These are phyloP conservation scores for Adansonia gregorii DNA, from an alignment of 441 rosid species.

Conservation along the genomic window DNA sequence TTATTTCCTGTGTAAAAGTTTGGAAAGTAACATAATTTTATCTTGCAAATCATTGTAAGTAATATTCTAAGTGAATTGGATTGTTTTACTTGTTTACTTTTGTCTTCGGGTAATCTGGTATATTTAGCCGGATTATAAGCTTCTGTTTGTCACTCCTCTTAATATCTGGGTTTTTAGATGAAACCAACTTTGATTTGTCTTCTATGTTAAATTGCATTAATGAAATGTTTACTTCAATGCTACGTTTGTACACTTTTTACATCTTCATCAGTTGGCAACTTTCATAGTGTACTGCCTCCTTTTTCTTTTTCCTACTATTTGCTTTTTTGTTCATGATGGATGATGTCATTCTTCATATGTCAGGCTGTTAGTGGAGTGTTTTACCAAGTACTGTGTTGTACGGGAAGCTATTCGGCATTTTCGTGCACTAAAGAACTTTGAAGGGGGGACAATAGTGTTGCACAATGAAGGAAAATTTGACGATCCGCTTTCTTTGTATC, in stretches of 20 bases:
- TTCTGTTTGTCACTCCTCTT: background rate
- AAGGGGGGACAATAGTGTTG: constrained; percentile 77
- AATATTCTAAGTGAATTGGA: constrained; percentile 3
- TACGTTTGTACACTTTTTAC: background rate
- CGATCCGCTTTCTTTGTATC: constrained; percentile 95
- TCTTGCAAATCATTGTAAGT: background rate
- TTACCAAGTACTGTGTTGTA: constrained; percentile 83
- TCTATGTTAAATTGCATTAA: background rate
- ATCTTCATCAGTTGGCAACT: constrained; percentile 14
- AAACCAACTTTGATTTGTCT: background rate
- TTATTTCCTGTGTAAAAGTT: constrained; percentile 19
- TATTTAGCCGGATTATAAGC: background rate
- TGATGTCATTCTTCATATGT: constrained; percentile 24
- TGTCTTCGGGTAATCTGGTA: background rate
- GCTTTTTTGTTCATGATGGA: constrained; percentile 12
- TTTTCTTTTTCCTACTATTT: constrained; percentile 14
- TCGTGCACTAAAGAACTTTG: constrained; percentile 77
- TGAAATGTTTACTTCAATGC: background rate
- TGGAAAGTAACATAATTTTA: constrained; percentile 15
- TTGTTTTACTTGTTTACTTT: background rate
- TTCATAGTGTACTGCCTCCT: background rate
- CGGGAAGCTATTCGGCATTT: constrained; percentile 96
- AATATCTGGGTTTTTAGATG: background rate
- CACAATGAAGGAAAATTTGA: constrained; percentile 80
- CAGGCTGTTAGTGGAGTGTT: constrained; percentile 96